phyloP scores from a whole-genome alignment of 805 yeast genomes.

The Barnettozyma populi region DNA sequence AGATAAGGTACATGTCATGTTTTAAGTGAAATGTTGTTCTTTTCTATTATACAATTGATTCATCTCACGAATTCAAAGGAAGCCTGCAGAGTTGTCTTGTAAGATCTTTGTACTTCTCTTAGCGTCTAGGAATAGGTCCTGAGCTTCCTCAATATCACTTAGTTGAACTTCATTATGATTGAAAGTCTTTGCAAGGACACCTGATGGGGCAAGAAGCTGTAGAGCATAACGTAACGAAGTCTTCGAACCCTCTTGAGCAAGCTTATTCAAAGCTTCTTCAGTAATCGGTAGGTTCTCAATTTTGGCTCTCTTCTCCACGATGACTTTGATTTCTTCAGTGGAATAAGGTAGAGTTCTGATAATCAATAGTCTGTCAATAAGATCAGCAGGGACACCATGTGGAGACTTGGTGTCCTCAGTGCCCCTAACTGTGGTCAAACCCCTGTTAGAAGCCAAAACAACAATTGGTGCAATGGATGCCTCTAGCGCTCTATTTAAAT shows the following conservation, averaged over 20 bases:
- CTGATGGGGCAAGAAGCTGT: conserved; percentile 87
- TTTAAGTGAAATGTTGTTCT: neutral
- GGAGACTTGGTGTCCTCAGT: conserved; percentile 82
- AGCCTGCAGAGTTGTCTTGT: conserved; percentile 27
- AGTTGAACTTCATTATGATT: conserved; percentile 65
- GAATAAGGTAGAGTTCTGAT: conserved; percentile 89
- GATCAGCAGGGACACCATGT: conserved; percentile 95
- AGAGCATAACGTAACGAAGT: conserved; percentile 89
- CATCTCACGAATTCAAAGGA: conserved; percentile 22
- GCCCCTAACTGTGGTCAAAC: conserved; percentile 87
- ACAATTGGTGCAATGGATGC: conserved; percentile 91
- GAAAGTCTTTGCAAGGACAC: conserved; percentile 67
- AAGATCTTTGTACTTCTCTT: conserved; percentile 72
- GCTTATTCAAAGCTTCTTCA: conserved; percentile 63
- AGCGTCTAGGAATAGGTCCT: conserved; percentile 78
- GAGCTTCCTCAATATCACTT: conserved; percentile 79
- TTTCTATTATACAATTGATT: conserved; percentile 6
- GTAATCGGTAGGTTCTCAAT: conserved; percentile 68
- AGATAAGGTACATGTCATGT: neutral
- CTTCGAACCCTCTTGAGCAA: conserved; percentile 68
- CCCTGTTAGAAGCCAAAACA: conserved; percentile 93
- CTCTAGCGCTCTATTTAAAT: conserved; percentile 89
- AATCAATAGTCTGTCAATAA: conserved; percentile 85
- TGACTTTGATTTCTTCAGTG: conserved; percentile 73
- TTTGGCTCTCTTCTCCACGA: conserved; percentile 74